These are phyloP conservation scores for Oidium heveae DNA, from an alignment of 2,329 filamentous ascomycete species.

Conservation along the genomic window DNA sequence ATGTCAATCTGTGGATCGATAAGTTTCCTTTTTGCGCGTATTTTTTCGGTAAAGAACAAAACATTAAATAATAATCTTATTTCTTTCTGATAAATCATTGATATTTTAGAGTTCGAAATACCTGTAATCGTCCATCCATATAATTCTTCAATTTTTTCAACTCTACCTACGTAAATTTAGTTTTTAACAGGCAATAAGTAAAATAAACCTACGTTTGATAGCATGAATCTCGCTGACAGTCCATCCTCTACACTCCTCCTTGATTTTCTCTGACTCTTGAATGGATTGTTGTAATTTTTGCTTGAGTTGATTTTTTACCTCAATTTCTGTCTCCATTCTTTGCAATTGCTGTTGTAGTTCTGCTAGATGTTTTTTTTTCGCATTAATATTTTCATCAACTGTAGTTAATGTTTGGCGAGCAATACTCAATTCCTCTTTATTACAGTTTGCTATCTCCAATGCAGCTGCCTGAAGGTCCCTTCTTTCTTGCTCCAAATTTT, in stretches of 20 bases:
- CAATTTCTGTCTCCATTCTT: conserved; percentile 39
- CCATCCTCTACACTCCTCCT: conserved; percentile 79
- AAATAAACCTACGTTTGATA: conserved; percentile 38
- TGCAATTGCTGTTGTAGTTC: conserved; percentile 40
- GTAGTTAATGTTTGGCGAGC: conserved; percentile 42
- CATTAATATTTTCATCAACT: conserved; percentile 41
- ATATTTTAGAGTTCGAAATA: conserved; percentile 34
- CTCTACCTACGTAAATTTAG: conserved; percentile 24
- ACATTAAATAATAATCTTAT: conserved; percentile 51
- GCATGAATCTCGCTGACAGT: conserved; percentile 54
- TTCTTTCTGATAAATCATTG: conserved; percentile 47
- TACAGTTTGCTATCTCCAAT: conserved; percentile 50
- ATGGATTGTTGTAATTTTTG: conserved; percentile 48
- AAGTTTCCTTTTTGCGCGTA: not conserved
- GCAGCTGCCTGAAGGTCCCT: conserved; percentile 45
- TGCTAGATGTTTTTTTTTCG: conserved; percentile 41
- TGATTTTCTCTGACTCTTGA: conserved; percentile 53
- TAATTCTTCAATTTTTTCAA: conserved; percentile 36
- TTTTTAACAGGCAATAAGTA: not conserved
- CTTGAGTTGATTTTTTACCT: conserved; percentile 39
- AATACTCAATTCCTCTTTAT: conserved; percentile 51
- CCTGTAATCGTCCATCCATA: conserved; percentile 50
- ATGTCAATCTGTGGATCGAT: conserved; percentile 35
- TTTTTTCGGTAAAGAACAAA: conserved; percentile 23
- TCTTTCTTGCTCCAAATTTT: conserved; percentile 35